Percentiles rank a stretch among this genome's conserved stretches.
Evolutionary conservation across 148 eudicot genomes (phyloP).

Genomic region (Arctostaphylos glauca): DNA sequence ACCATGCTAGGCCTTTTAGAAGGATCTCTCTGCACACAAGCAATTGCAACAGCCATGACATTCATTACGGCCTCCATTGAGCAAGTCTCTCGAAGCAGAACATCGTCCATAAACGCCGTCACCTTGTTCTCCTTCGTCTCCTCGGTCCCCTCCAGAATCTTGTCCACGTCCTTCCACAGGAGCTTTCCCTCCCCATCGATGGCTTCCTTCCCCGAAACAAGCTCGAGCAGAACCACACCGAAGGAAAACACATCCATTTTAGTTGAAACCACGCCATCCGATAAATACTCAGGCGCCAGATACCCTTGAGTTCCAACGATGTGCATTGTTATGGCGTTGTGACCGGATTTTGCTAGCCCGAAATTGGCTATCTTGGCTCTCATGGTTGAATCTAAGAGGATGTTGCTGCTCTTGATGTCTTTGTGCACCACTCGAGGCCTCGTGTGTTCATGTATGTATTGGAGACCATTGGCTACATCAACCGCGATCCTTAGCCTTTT

Average conservation of each 20-base stretch:
- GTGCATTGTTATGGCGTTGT: conserved; percentile 92
- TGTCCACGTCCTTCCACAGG: conserved; percentile 45
- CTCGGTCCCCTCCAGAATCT: conserved; percentile 46
- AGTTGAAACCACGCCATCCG: conserved; percentile 81
- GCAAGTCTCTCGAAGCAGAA: conserved; percentile 38
- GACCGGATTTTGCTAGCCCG: conserved; percentile 85
- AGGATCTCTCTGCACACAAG: conserved; percentile 66
- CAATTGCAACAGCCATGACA: conserved; percentile 58
- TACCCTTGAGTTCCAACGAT: conserved; percentile 97
- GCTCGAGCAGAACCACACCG: conserved; percentile 85
- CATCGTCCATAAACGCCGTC: conserved; percentile 51
- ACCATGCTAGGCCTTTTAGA: conserved; percentile 78
- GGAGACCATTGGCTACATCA: conserved; percentile 88
- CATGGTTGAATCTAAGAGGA: conserved; percentile 72
- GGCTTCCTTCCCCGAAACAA: conserved; percentile 69
- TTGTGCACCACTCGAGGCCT: conserved; percentile 88
- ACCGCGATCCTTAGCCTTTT: conserved; percentile 63
- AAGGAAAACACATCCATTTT: conserved; percentile 85
- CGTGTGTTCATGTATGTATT: conserved; percentile 92
- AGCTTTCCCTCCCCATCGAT: conserved; percentile 55
- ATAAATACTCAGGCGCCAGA: conserved; percentile 82
- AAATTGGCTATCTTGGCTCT: conserved; percentile 90
- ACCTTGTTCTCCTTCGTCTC: conserved; percentile 39
- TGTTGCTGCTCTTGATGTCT: conserved; percentile 86
- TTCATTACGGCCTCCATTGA: conserved; percentile 52